Base-by-base conservation (phyloP, 371 early-diverging fungal species). In the Mortierella polycephala region DNA sequence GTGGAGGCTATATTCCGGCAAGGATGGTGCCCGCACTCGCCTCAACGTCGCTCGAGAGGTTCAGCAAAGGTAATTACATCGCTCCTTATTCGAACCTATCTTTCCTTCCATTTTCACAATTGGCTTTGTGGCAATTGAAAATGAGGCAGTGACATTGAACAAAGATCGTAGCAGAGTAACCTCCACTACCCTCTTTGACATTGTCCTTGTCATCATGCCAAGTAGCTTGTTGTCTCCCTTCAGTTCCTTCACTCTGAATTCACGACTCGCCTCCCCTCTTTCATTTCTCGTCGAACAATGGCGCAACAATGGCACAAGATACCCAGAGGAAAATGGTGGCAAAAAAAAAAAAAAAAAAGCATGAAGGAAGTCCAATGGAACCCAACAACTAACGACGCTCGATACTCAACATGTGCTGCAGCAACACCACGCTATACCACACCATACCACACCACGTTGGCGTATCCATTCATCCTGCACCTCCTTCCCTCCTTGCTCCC, bases 11-110 rank as follows among this genome's bases (percentile, higher is more conserved):
- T 59, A 46, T 7, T 11, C 30, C n/a, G 23, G 20, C 45, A 57
- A 57, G 56, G 47, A 47, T 46, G 16, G 60, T 45, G 41, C 40
- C 57, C 46, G 47, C 53, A 44, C 46, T 51, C n/a, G 50, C 44
- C 30, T 62, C 57, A 6, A 23, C 62, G 14, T 62, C 69, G 11
- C 20, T 37, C 39, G 58, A 62, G 62, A 52, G 45, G 57, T 57
- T 69, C 44, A 60, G 61, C 57, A 60, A 62, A 57, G 69, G 69
- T 69, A 69, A 69, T 45, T 69, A 50, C 21, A 7, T 49, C n/a
- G 12, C 30, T 52, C 46, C 21, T 50, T 41, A 57, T 62, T 62
- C 42, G 30, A 30, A 30, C 45, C 30, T 54, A 45, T 42, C 13
- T 58, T 11, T 57, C n/a, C 14, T 11, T 57, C n/a, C 14, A 37